Conservation (phyloP, 192 early-diverging fungal species). For the Coemansia sp. region DNA sequence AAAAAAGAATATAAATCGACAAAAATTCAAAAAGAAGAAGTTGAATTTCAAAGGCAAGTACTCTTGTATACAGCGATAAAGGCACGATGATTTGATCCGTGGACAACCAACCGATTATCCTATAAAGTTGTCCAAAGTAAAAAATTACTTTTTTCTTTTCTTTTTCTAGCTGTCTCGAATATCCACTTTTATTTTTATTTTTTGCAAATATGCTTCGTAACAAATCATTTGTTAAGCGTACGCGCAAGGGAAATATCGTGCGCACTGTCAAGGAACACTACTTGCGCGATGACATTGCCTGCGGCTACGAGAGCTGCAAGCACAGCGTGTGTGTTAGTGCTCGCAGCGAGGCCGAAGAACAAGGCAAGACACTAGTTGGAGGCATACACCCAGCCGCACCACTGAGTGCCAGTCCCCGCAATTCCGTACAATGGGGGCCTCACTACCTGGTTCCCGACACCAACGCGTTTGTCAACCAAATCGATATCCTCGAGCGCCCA, state of each 20-base stretch:
- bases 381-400: constrained; percentile 22
- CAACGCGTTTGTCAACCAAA: constrained; percentile 91
- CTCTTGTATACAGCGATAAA: background rate
- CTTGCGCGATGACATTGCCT: constrained; percentile 93
- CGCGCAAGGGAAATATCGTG: constrained; percentile 88
- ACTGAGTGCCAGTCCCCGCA: constrained; percentile 58
- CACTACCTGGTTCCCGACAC: constrained; percentile 95
- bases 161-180: background rate
- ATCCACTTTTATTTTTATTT: constrained; percentile 1
- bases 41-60: background rate
- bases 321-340: constrained; percentile 37
- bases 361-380: constrained; percentile 2
- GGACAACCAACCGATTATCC: background rate
- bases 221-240: constrained; percentile 90
- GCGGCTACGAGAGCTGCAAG: constrained; percentile 54
- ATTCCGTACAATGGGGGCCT: constrained; percentile 59
- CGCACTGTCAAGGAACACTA: constrained; percentile 98
- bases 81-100: background rate
- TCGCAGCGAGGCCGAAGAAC: constrained; percentile 23
- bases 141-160: too few relatives aligned
- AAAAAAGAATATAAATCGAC: background rate
- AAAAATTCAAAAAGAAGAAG: background rate
- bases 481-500: constrained; percentile 92
- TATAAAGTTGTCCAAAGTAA: background rate
- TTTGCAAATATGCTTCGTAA: constrained; percentile 63